phyloP scores from a whole-genome alignment of 495 filamentous ascomycete genomes.

The Aspergillus hancockii region DNA sequence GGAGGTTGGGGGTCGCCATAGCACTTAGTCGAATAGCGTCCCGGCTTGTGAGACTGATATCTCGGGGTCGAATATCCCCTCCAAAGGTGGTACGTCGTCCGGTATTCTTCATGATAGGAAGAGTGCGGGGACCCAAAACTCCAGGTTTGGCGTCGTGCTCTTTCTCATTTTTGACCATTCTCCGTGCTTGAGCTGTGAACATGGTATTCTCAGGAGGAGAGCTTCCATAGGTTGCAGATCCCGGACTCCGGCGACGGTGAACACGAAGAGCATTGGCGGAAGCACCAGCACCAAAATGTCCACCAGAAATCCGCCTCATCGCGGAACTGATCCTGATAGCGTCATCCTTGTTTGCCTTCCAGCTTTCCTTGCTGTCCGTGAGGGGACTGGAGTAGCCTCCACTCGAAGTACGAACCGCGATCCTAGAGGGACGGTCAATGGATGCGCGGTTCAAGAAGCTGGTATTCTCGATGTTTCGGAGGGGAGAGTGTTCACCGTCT shows the following conservation, averaged over 20 bases:
- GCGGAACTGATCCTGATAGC: conserved; percentile 62
- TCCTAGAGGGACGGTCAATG: conserved; percentile 48
- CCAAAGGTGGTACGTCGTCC: conserved; percentile 53
- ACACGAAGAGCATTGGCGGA: conserved; percentile 41
- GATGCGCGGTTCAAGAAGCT: conserved; percentile 59
- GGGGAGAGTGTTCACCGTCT: conserved; percentile 64
- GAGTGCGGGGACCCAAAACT: conserved; percentile 64
- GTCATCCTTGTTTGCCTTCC: conserved; percentile 56
- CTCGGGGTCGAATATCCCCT: conserved; percentile 49
- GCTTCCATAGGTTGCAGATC: conserved; percentile 50
- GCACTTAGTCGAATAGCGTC: conserved; percentile 49
- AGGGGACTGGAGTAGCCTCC: conserved; percentile 46
- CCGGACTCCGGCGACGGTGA: conserved; percentile 66
- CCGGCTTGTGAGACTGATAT: conserved; percentile 41
- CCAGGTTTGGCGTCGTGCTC: conserved; percentile 54
- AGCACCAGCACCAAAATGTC: conserved; percentile 29
- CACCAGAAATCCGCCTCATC: conserved; percentile 57
- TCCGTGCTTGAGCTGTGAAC: conserved; percentile 70
- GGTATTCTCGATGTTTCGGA: conserved; percentile 64
- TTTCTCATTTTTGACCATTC: conserved; percentile 70
- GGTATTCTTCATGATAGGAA: conserved; percentile 64
- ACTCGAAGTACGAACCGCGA: conserved; percentile 48
- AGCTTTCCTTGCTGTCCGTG: conserved; percentile 43
- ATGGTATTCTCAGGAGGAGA: conserved; percentile 60
- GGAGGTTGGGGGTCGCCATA: conserved; percentile 30